These are phyloP conservation scores for Didymella exigua DNA, from an alignment of 2,329 filamentous ascomycete genomes.

Conservation along the genomic window DNA sequence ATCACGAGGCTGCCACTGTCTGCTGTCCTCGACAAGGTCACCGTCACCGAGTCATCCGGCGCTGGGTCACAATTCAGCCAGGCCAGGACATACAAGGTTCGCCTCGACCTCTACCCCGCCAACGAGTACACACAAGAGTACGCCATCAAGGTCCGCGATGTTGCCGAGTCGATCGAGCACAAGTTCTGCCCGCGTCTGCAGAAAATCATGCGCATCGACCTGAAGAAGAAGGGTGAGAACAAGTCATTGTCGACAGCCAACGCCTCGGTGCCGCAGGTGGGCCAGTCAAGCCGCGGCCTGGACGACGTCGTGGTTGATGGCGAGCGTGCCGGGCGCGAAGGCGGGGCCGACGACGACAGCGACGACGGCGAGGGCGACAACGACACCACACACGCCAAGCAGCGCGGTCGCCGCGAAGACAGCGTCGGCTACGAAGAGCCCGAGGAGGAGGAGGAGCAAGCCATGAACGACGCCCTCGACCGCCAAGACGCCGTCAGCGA, in stretches of 20 bases:
- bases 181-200: constrained; percentile 77
- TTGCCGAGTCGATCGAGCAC: constrained; percentile 78
- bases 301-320: constrained; percentile 55
- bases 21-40: constrained; percentile 80
- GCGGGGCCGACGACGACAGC: constrained; percentile 74
- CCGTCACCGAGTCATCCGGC: constrained; percentile 79
- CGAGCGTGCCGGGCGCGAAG: constrained; percentile 50
- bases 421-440: constrained; percentile 89
- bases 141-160: constrained; percentile 77
- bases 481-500: constrained; percentile 60
- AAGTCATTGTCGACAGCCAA: constrained; percentile 58
- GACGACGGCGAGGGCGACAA: constrained; percentile 64
- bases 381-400: constrained; percentile 70
- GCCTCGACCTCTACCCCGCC: constrained; percentile 81
- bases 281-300: constrained; percentile 63
- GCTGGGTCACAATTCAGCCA: constrained; percentile 69
- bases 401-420: constrained; percentile 76
- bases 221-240: constrained; percentile 75
- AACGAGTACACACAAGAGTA: constrained; percentile 86
- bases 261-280: constrained; percentile 78
- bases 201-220: constrained; percentile 72
- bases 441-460: constrained; percentile 89
- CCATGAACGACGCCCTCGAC: constrained; percentile 68
- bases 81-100: constrained; percentile 84
- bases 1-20: constrained; percentile 86